phyloP scores from a whole-genome alignment of 2,329 filamentous ascomycete species.

The Herpomyces periplanetae region DNA sequence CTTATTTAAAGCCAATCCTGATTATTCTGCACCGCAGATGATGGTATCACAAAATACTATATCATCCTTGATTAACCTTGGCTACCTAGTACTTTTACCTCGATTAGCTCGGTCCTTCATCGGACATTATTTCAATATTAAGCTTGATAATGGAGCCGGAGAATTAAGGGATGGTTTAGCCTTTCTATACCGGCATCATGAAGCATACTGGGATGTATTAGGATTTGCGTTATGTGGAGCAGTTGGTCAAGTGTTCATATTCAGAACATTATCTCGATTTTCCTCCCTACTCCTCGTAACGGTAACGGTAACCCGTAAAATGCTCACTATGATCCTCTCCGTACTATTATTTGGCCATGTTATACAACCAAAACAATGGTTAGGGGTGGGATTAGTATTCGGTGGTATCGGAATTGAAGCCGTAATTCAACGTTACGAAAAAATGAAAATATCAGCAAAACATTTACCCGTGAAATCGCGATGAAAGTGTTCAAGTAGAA shows the following conservation, averaged over 20 bases:
- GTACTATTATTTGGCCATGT: slow-evolving; percentile 77
- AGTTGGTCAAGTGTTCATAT: slow-evolving; percentile 73
- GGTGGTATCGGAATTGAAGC: slow-evolving; percentile 77
- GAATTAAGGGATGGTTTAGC: slow-evolving; percentile 40
- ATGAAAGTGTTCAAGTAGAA: too few relatives aligned
- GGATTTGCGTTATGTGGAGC: slow-evolving; percentile 68
- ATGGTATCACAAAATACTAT: slow-evolving; percentile 94
- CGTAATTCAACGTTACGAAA: slow-evolving; percentile 37
- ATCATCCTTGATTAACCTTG: slow-evolving; percentile 30
- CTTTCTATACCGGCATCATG: slow-evolving; percentile 41
- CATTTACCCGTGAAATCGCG: too few relatives aligned
- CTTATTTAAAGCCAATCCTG: slow-evolving; percentile 29
- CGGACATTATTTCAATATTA: slow-evolving; percentile 9
- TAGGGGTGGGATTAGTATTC: slow-evolving; percentile 69
- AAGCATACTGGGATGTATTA: slow-evolving; percentile 50
- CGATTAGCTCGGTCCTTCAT: slow-evolving; percentile 23
- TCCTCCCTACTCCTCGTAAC: slow-evolving; percentile 70
- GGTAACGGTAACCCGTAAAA: slow-evolving; percentile 86
- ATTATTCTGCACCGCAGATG: slow-evolving; percentile 80
- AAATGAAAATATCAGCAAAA: too few relatives aligned
- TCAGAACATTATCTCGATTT: slow-evolving; percentile 74
- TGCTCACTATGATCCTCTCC: slow-evolving; percentile 93
- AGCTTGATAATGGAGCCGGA: slow-evolving; percentile 13
- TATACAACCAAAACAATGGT: slow-evolving; percentile 57
- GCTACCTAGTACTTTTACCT: slow-evolving; percentile 38